Evolutionary conservation across 257 asterid species (phyloP), one percentile per base, ranked within the genome.

Genomic region (Osmanthus fragrans): DNA sequence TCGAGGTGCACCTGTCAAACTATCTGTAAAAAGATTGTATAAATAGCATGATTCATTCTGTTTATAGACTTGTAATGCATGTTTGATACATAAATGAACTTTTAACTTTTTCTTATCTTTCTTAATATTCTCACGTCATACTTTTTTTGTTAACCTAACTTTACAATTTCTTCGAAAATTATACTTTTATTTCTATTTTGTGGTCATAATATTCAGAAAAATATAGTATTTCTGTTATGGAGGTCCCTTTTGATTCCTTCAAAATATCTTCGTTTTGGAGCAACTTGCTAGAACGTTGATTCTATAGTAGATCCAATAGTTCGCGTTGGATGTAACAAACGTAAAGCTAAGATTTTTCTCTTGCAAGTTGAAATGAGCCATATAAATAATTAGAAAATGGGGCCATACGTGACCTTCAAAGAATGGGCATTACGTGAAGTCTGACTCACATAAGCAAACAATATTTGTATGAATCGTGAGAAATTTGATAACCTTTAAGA

Each of bases 331-430:
- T 54, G 23, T 54, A 51, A 47, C 47, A 34, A 11, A 49, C 27
- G 3, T 58, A 58, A 21, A 58, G 32, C 15, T 0, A 21, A 60
- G 16, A 60, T 7, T 60, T 60, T 60, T 7, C 18, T 21, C 32
- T 60, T 60, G 8, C 68, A 23, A 10, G 5, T 60, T 63, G 19
- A 7, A 78, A 71, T 80, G 83, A 80, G 74, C 79, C 83, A 54
- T 16, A 73, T 69, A 37, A 69, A n/a, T 33, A 32, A 30, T 19
- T 45, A 51, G 19, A 21, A 72, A 21, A 34, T 73, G 78, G 69
- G 82, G 60, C 40, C 78, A 79, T 27, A 42, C 21, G 18, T 25
- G 33, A 45, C 9, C n/a, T 34, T 40, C 76, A 45, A 16, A 29
- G 27, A 25, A 47, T 33, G 54, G 60, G 54, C 37, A 51, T 7